Conservation (phyloP, 2,329 filamentous ascomycete genomes). For the Didymella pomorum region DNA sequence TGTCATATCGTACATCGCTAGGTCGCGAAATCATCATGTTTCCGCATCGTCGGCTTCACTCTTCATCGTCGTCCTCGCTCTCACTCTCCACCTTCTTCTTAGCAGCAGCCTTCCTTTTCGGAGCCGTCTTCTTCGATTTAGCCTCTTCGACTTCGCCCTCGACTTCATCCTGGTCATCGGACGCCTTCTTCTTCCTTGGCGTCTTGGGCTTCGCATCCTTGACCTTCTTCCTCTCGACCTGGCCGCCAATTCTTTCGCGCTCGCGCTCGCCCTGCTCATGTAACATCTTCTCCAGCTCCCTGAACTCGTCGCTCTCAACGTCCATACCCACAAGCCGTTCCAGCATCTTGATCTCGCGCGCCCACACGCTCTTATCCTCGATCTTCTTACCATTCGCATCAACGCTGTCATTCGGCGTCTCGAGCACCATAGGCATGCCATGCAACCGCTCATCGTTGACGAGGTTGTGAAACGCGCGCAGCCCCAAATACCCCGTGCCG, state of each 20-base stretch:
- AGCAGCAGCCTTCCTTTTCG: constrained; percentile 25
- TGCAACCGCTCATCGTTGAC: constrained; percentile 83
- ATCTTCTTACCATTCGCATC: constrained; percentile 68
- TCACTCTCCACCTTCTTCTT: constrained; percentile 33
- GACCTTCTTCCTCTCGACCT: constrained; percentile 70
- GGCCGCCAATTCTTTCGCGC: constrained; percentile 76
- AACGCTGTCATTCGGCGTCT: constrained; percentile 87
- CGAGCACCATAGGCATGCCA: constrained; percentile 86
- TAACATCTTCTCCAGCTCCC: constrained; percentile 68
- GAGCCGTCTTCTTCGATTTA: constrained; percentile 4
- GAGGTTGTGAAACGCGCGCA: constrained; percentile 88
- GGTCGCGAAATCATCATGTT: not conserved
- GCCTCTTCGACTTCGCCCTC: constrained; percentile 9
- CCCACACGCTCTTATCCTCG: constrained; percentile 87
- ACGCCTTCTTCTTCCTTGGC: constrained; percentile 49
- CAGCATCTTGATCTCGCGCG: constrained; percentile 91
- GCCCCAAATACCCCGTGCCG: constrained; percentile 89
- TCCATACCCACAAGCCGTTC: constrained; percentile 90
- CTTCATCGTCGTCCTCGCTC: constrained; percentile 30
- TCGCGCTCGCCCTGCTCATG: constrained; percentile 73
- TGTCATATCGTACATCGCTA: not conserved
- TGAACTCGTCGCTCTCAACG: constrained; percentile 75
- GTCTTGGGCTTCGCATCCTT: constrained; percentile 52
- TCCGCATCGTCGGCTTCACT: constrained; percentile 9
- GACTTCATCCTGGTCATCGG: constrained; percentile 17